Conservation (phyloP, 2,329 filamentous ascomycete species). For the Diplodia scrobiculata region DNA sequence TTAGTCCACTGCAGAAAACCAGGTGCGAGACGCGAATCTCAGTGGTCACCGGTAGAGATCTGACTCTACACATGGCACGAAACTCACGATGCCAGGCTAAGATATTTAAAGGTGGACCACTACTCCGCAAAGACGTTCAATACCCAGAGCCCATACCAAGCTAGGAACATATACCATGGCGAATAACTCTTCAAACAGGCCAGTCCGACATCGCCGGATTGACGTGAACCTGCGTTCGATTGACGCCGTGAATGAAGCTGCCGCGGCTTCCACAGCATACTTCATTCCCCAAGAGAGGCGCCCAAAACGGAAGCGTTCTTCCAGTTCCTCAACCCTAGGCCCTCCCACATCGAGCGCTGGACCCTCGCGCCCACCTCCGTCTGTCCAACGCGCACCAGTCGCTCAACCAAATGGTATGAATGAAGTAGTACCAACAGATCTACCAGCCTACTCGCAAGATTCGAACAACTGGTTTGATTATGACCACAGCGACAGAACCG, state of each 20-base stretch:
- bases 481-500: not conserved
- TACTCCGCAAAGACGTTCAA: not conserved
- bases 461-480: not conserved
- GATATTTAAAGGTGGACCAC: not conserved
- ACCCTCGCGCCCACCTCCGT: not conserved
- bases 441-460: not conserved
- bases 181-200: not conserved
- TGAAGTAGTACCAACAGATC: not conserved
- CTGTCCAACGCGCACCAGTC: not conserved
- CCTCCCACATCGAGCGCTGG: not conserved
- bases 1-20: not conserved
- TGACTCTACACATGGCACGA: not conserved
- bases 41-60: not conserved
- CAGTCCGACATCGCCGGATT: not conserved
- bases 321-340: not conserved
- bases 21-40: not conserved
- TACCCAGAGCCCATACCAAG: not conserved
- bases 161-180: not conserved
- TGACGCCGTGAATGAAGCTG: not conserved
- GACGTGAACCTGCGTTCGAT: not conserved
- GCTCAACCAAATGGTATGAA: not conserved
- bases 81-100: not conserved
- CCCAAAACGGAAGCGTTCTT: not conserved
- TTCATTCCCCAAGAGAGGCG: not conserved
- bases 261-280: not conserved